Percentiles rank a stretch among this genome's conserved stretches.
Conservation (phyloP, 495 filamentous ascomycete genomes). For the Lasiosphaeria ovina region DNA sequence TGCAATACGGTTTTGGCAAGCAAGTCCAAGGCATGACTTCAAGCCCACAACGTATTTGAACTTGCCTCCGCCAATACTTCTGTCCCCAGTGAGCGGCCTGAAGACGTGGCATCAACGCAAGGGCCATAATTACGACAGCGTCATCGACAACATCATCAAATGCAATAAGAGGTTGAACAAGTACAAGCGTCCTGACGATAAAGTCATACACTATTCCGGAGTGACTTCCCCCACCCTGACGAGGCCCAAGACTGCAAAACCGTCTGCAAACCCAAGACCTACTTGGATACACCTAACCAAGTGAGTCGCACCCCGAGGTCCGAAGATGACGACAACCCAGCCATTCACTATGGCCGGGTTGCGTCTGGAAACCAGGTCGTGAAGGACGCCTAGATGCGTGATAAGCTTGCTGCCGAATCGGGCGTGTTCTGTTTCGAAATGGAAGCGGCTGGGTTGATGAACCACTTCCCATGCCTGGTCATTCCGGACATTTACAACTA, state of each 20-base stretch:
- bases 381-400: constrained; percentile 7
- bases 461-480: constrained; percentile 27
- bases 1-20: constrained; percentile 35
- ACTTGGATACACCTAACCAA: constrained; percentile 23
- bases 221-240: constrained; percentile 25
- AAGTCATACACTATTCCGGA: constrained; percentile 38
- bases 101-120: constrained; percentile 16
- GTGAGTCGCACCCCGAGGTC: constrained; percentile 25
- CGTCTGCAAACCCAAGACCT: too few species aligned
- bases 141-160: constrained; percentile 23
- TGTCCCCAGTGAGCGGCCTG: constrained; percentile 21
- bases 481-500: constrained; percentile 42
- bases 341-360: constrained; percentile 14
- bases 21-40: constrained; percentile 27
- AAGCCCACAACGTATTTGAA: constrained; percentile 31
- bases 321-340: constrained; percentile 26
- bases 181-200: constrained; percentile 26
- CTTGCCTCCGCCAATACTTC: constrained; percentile 32
- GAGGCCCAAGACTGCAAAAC: constrained; percentile 22
- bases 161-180: constrained; percentile 21
- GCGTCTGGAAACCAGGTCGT: constrained; percentile 14
- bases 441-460: constrained; percentile 20
- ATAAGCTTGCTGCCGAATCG: constrained; percentile 2
- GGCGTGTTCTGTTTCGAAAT: constrained; percentile 34
- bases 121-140: constrained; percentile 25